These are phyloP conservation scores for Strobilomyces confusus DNA, from an alignment of 768 basidiomycete species.

Conservation along the genomic window DNA sequence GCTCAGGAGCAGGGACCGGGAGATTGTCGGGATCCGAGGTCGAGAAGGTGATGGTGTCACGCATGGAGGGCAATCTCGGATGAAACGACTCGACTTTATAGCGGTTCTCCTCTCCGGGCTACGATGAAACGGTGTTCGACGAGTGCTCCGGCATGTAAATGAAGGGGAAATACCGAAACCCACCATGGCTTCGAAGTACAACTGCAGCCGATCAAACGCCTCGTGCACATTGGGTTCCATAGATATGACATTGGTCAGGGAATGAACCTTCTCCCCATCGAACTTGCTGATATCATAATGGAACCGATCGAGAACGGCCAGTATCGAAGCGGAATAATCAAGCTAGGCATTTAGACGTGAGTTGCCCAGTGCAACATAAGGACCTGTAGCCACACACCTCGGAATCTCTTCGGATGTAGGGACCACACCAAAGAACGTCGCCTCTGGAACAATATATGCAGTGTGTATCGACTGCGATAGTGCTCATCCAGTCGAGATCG, in stretches of 20 bases:
- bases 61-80: neutral
- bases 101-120: neutral
- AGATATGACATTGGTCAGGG: conserved; percentile 7
- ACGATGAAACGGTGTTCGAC: neutral
- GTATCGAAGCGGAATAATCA: neutral
- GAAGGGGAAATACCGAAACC: neutral
- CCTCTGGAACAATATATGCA: conserved; percentile 6
- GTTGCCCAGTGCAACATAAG: neutral
- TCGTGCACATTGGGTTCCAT: neutral
- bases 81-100: conserved; percentile 6
- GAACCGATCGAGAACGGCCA: conserved; percentile 6
- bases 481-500: neutral
- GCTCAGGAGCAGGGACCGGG: conserved; percentile 10
- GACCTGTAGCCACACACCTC: neutral
- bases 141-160: neutral
- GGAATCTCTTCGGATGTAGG: neutral
- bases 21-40: conserved; percentile 2
- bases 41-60: conserved; percentile 3
- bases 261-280: conserved; percentile 6
- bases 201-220: neutral
- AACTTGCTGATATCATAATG: neutral
- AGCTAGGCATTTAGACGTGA: conserved; percentile 2
- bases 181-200: conserved; percentile 9
- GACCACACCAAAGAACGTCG: conserved; percentile 1
- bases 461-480: neutral